Evolutionary conservation across 345 rosid species (phyloP), one percentile per base, ranked within the genome.

Genomic region (Eucalyptus decipiens): DNA sequence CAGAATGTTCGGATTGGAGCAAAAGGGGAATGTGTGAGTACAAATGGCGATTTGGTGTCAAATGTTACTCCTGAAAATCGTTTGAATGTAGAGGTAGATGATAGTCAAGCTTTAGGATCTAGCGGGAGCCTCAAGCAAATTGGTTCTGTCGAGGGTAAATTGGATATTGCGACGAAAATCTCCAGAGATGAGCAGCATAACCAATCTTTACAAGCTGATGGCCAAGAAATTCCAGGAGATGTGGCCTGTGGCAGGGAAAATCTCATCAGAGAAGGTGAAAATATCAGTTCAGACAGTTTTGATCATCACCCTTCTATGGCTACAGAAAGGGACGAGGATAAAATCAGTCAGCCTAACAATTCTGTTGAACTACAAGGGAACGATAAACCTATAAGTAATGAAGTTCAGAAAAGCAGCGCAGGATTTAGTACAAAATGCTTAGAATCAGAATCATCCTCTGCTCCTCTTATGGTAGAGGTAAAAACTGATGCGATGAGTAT

Each of bases 11-110:
- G 91, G 88, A 94, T 96, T 67, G 91, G 88, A 80, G 92, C 95
- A 86, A 89, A 92, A 69, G 91, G 93, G 60, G 91, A 92, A 90
- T 88, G 92, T 88, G 90, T 91, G 87, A 87, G 94, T 90, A 92
- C 94, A 85, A 96, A 96, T 92, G 95, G 98, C 90, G 95, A 91
- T 92, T 69, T 92, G 65, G 88, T 88, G 90, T 89, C 97, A 11
- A 94, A 93, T 90, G 90, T 91, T 80, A 91, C 60, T 91, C 90
- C 93, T 87, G 94, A 92, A 90, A 92, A 89, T 87, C 93, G 52
- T 87, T 90, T 94, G 91, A 92, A 90, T 85, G 83, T 80, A 90
- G 95, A 93, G 90, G 88, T 92, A 89, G 96, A 93, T 91, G 92
- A 92, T 89, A 92, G 86, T 90, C 91, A 90, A 91, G 90, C 92